Evolutionary conservation across 345 rosid species (phyloP).

Genomic region (Melastoma malabathricum): DNA sequence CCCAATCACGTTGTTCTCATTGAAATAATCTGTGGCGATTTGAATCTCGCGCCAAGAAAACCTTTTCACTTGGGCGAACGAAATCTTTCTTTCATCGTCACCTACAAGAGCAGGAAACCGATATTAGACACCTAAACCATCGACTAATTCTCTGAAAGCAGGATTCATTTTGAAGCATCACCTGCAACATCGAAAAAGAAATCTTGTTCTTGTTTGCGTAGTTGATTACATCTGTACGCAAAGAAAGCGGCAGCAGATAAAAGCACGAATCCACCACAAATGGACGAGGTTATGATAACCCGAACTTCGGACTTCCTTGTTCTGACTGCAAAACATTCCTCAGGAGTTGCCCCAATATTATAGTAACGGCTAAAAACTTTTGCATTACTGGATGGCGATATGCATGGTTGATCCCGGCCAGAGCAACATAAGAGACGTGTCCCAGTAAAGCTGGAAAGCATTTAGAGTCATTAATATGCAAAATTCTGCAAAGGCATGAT

Average conservation of each 20-base stretch:
- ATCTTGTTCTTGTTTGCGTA: constrained; percentile 30
- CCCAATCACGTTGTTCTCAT: constrained; percentile 62
- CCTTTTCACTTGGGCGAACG: constrained; percentile 56
- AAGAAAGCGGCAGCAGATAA: constrained; percentile 34
- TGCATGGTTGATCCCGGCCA: constrained; percentile 53
- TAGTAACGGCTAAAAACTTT: neutral
- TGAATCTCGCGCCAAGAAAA: constrained; percentile 73
- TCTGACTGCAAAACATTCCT: constrained; percentile 26
- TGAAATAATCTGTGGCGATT: constrained; percentile 74
- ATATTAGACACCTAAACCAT: neutral
- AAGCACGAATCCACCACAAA: constrained; percentile 41
- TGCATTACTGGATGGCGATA: constrained; percentile 26
- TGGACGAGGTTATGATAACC: constrained; percentile 33
- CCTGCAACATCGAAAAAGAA: constrained; percentile 70
- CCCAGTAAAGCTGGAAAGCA: constrained; percentile 47
- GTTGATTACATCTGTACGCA: constrained; percentile 30
- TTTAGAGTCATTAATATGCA: neutral
- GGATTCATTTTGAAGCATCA: constrained; percentile 8
- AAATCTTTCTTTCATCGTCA: constrained; percentile 55
- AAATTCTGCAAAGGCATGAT: neutral
- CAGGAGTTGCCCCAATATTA: neutral
- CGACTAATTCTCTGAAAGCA: too few species aligned
- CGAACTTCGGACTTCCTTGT: constrained; percentile 44
- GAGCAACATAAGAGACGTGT: constrained; percentile 62
- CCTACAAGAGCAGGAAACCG: constrained; percentile 21